These are phyloP conservation scores for Pulveroboletus ravenelii DNA, from an alignment of 768 basidiomycete genomes.

Conservation along the genomic window DNA sequence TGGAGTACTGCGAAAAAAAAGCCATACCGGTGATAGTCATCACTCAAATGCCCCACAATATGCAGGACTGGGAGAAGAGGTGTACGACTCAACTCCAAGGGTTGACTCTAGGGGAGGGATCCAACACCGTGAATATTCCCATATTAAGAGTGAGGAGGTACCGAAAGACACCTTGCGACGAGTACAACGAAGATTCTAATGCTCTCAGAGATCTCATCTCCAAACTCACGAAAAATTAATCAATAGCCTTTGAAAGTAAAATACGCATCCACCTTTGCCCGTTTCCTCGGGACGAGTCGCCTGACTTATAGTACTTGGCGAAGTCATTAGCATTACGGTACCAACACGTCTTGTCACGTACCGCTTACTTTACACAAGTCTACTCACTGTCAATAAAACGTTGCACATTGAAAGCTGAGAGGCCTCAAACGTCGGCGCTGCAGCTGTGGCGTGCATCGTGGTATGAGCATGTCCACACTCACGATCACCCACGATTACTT, in stretches of 20 bases:
- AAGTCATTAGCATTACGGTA: background rate
- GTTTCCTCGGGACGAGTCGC: background rate
- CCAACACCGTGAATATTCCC: background rate
- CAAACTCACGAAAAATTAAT: background rate
- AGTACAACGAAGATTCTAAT: conserved; percentile 16
- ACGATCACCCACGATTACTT: background rate
- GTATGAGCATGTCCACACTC: background rate
- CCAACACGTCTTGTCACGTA: background rate
- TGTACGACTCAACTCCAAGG: conserved; percentile 13
- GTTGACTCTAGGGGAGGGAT: conserved; percentile 6
- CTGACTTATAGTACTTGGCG: background rate
- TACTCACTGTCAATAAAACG: background rate
- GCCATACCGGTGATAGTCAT: conserved; percentile 20
- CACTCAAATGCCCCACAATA: conserved; percentile 8
- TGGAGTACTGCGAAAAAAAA: conserved; percentile 19
- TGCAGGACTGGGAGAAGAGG: conserved; percentile 4
- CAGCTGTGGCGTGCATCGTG: conserved; percentile 1
- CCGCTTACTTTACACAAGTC: background rate
- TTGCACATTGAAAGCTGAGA: background rate
- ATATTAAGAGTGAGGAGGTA: conserved; percentile 12
- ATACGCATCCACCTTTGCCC: background rate
- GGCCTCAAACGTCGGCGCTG: background rate
- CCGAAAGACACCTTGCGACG: background rate
- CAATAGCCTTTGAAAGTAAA: background rate
- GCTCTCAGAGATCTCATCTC: conserved; percentile 14